Percentiles rank a stretch among this genome's conserved stretches.
phyloP scores from a whole-genome alignment of 139 green algal genomes.

The Micractinium sp. region DNA sequence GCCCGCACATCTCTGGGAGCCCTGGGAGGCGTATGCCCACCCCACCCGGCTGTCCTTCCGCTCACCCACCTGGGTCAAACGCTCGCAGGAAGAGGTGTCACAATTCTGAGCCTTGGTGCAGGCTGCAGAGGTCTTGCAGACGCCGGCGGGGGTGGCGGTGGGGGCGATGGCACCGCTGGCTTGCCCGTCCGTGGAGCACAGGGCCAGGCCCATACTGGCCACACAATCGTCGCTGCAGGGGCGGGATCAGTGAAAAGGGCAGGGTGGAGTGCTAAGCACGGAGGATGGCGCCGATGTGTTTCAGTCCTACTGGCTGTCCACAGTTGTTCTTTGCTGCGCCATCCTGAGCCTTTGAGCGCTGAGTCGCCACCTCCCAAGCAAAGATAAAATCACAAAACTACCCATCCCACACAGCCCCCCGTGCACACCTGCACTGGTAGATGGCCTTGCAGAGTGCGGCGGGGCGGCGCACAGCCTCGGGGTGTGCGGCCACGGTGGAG shows the following conservation, averaged over 20 bases:
- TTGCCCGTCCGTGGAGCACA: background rate
- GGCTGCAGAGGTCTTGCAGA: background rate
- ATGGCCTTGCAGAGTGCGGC: constrained; percentile 2
- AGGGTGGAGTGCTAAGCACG: too few relatives aligned
- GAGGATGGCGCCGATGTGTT: too few relatives aligned
- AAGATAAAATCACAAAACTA: too few relatives aligned
- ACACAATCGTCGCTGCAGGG: constrained; percentile 5
- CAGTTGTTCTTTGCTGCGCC: too few relatives aligned
- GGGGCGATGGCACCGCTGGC: background rate
- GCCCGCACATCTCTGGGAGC: too few relatives aligned
- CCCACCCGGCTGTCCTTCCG: background rate
- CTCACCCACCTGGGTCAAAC: background rate
- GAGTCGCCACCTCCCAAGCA: too few relatives aligned
- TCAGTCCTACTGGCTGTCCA: too few relatives aligned
- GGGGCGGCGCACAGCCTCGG: background rate
- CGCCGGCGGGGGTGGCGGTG: background rate
- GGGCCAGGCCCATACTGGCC: background rate
- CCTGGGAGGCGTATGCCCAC: too few relatives aligned
- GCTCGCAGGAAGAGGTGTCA: background rate
- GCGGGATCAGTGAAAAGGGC: background rate
- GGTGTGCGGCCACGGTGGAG: background rate
- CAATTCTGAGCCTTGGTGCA: background rate
- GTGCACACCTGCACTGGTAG: background rate
- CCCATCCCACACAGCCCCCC: background rate
- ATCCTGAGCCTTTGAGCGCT: too few relatives aligned